Percentiles rank a stretch among this genome's conserved stretches.
phyloP scores from a whole-genome alignment of 2,329 filamentous ascomycete genomes.

The Camptophora hylomeconis region DNA sequence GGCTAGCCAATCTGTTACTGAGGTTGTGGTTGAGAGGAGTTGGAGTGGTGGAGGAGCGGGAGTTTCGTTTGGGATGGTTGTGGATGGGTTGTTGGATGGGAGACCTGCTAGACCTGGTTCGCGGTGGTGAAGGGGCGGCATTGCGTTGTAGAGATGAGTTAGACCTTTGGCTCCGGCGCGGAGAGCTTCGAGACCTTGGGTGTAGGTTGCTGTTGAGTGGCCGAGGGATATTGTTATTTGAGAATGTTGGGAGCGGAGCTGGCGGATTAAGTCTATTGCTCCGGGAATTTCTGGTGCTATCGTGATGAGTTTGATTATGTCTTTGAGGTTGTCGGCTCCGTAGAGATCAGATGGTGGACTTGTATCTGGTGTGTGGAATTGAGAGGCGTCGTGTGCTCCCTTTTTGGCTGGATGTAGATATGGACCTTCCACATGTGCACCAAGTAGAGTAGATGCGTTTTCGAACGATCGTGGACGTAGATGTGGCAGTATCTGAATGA shows the following conservation, averaged over 20 bases:
- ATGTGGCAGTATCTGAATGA: slow-evolving; percentile 7
- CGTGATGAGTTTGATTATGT: slow-evolving; percentile 37
- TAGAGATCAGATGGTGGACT: slow-evolving; percentile 29
- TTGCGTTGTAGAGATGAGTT: slow-evolving; percentile 86
- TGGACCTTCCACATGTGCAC: slow-evolving; percentile 45
- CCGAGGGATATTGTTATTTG: slow-evolving; percentile 37
- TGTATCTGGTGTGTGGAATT: slow-evolving; percentile 26
- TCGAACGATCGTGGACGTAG: slow-evolving; percentile 21
- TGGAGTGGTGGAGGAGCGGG: too few species aligned
- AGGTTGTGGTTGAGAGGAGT: too few species aligned
- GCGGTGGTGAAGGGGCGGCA: slow-evolving; percentile 77
- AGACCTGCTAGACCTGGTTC: slow-evolving; percentile 83
- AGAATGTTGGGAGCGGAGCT: slow-evolving; percentile 24
- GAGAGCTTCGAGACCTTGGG: slow-evolving; percentile 55
- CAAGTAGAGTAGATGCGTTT: slow-evolving; percentile 36
- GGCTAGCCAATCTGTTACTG: too few species aligned
- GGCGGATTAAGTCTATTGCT: slow-evolving; percentile 28
- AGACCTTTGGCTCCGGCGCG: slow-evolving; percentile 71
- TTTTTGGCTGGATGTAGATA: slow-evolving; percentile 41
- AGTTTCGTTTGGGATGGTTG: slow-evolving; percentile 41
- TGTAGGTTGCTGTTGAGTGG: slow-evolving; percentile 35
- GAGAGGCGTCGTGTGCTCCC: slow-evolving; percentile 37
- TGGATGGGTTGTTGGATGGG: slow-evolving; percentile 48
- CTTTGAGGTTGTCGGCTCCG: slow-evolving; percentile 28
- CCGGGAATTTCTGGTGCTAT: slow-evolving; percentile 39